Base-by-base conservation (phyloP, 345 rosid genomes). In the Citrus inodora region DNA sequence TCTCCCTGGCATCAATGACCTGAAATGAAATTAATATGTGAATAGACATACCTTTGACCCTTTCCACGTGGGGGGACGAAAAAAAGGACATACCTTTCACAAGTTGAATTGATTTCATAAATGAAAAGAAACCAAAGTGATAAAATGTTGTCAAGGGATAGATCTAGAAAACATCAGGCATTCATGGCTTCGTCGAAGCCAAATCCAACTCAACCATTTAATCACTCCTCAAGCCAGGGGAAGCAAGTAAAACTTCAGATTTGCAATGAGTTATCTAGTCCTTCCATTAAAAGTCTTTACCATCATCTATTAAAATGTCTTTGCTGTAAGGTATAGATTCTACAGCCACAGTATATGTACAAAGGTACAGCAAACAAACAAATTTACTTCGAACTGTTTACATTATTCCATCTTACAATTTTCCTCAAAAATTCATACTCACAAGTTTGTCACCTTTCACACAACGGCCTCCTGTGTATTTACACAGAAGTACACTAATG, bases 1-100 rank as follows among this genome's bases (percentile, higher is more conserved):
- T 85, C 58, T 82, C 91, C 60, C 63, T 82, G 2, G 68, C 80
- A 70, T 88, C 95, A 13, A 88, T 83, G 35, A 90, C 88, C 98
- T 92, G 88, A 75, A 85, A 53, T 68, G 17, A 14, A 72, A 67
- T 60, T 74, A 16, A 51, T 30, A 60, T 46, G 56, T 51, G 7
- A 48, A 67, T 33, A 21, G 11, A n/a, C 25, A 28, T 7, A 27
- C 40, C 40, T 19, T 74, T 42, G 4, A 42, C 14, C 48, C 1
- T 42, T 42, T 42, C 48, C 48, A 40, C 46, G 14, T 7, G 3
- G 46, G 46, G 11, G 11, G 0, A 9, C 2, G 33, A 38, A 40
- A 8, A 40, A 40, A 40, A 9, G 11, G 40, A 37, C 40, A 40
- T 2, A 9, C 51, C 51, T 10, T 42, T 22, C 42, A 5, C 1